Evolutionary conservation across 495 filamentous ascomycete genomes (phyloP).

Genomic region (Hypoxylon subgilvum): DNA sequence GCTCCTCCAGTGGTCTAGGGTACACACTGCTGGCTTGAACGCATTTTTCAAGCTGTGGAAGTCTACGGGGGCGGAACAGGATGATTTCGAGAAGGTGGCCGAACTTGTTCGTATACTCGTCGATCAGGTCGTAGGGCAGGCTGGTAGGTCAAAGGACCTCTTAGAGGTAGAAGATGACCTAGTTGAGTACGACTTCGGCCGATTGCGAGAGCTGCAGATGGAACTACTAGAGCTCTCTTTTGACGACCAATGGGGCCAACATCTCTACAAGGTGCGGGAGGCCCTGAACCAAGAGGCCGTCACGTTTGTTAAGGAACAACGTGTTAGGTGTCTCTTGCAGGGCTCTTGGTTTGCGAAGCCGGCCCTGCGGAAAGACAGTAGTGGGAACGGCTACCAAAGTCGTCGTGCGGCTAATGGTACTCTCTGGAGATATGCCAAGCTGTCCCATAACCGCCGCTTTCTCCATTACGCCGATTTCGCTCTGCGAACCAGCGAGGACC

Average conservation of each 20-base stretch:
- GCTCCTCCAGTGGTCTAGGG: slow-evolving; percentile 90
- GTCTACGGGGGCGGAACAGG: slow-evolving; percentile 75
- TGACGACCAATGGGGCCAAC: slow-evolving; percentile 91
- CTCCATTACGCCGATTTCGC: slow-evolving; percentile 93
- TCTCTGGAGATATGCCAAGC: slow-evolving; percentile 79
- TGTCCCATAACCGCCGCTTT: slow-evolving; percentile 89
- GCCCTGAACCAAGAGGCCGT: slow-evolving; percentile 90
- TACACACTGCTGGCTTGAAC: slow-evolving; percentile 89
- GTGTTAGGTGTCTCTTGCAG: slow-evolving; percentile 86
- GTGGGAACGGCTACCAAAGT: slow-evolving; percentile 43
- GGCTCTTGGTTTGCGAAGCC: slow-evolving; percentile 87
- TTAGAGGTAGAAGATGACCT: slow-evolving; percentile 89
- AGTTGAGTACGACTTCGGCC: slow-evolving; percentile 75
- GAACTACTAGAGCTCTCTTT: slow-evolving; percentile 88
- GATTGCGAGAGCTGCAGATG: slow-evolving; percentile 90
- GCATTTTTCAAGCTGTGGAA: slow-evolving; percentile 94
- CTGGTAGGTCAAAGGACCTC: slow-evolving; percentile 82
- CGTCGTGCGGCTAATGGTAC: slow-evolving; percentile 48
- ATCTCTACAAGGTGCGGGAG: slow-evolving; percentile 87
- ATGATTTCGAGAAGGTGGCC: slow-evolving; percentile 90
- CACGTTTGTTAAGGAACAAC: slow-evolving; percentile 95
- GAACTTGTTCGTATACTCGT: slow-evolving; percentile 90
- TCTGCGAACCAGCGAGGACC: slow-evolving; percentile 64
- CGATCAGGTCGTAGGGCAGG: slow-evolving; percentile 86
- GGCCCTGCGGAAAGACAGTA: slow-evolving; percentile 47